phyloP scores from a whole-genome alignment of 1,139 yeast genomes.

The Yamadazyma siamensis region DNA sequence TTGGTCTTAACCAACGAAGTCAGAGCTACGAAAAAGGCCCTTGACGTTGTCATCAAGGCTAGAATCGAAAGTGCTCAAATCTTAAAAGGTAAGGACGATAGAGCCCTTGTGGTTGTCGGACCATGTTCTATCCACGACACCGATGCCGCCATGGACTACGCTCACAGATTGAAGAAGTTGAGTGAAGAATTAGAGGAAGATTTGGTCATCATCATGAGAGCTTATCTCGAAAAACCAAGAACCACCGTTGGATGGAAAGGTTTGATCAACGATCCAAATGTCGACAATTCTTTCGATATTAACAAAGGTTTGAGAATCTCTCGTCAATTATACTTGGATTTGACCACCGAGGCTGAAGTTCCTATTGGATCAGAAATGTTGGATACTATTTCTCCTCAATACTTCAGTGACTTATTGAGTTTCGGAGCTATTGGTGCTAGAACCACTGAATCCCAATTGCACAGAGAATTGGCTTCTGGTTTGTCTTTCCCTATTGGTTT shows the following conservation, averaged over 20 bases:
- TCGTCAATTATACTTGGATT: conserved; percentile 78
- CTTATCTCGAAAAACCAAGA: conserved; percentile 96
- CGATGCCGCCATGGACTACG: conserved; percentile 86
- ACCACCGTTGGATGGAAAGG: conserved; percentile 99
- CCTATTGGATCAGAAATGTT: conserved; percentile 98
- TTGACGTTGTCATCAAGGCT: conserved; percentile 70
- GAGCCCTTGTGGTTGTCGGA: conserved; percentile 80
- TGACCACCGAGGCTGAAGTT: conserved; percentile 65
- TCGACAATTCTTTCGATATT: conserved; percentile 89
- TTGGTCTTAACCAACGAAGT: conserved; percentile 78
- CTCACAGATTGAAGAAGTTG: conserved; percentile 57
- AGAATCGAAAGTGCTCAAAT: conserved; percentile 74
- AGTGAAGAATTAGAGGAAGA: conserved; percentile 68
- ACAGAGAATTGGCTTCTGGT: conserved; percentile 94
- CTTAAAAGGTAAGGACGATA: conserved; percentile 72
- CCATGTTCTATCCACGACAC: conserved; percentile 98
- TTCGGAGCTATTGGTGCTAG: conserved; percentile 98
- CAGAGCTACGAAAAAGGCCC: conserved; percentile 59
- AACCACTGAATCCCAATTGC: conserved; percentile 95
- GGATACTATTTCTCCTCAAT: conserved; percentile 95
- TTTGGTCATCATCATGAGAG: conserved; percentile 89
- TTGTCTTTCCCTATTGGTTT: conserved; percentile 95
- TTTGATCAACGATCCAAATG: conserved; percentile 93
- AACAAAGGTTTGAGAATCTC: conserved; percentile 91
- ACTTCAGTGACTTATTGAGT: conserved; percentile 82